A percentile compares a stretch with the other conserved stretches of the same genome.
phyloP scores from a whole-genome alignment of 2,329 filamentous ascomycete species.

The Neonectria hederae region DNA sequence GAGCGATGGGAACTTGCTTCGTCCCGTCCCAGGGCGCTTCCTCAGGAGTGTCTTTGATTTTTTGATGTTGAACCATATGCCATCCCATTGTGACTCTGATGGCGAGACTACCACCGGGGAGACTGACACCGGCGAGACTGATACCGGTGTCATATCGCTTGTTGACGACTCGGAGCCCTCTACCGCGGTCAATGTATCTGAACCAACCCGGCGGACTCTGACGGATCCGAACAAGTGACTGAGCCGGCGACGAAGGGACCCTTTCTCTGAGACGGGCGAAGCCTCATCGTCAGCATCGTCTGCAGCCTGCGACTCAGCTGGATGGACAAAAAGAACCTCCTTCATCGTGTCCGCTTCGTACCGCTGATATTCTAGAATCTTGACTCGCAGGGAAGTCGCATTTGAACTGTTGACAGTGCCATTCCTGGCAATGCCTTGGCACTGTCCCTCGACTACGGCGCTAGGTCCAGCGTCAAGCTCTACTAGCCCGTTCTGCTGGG shows the following conservation, averaged over 20 bases:
- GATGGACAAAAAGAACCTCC: background rate
- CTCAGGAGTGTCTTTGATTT: slow-evolving; percentile 9
- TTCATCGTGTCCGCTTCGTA: slow-evolving; percentile 11
- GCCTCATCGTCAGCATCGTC: background rate
- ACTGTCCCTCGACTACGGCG: background rate
- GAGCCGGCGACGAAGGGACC: background rate
- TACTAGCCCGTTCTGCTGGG: background rate
- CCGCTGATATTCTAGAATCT: background rate
- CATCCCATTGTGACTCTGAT: background rate
- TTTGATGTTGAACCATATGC: slow-evolving; percentile 1
- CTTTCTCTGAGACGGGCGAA: background rate
- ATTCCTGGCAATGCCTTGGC: background rate
- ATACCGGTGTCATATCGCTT: background rate
- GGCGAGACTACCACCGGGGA: background rate
- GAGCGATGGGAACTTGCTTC: background rate
- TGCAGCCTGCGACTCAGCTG: background rate
- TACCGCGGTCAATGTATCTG: background rate
- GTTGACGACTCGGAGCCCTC: background rate
- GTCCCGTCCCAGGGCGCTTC: background rate
- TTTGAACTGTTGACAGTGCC: background rate
- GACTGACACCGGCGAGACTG: no score
- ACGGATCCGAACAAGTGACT: background rate
- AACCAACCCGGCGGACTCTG: background rate
- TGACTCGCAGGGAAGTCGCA: background rate
- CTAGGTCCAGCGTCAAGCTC: background rate